Evolutionary conservation across 345 rosid species (phyloP), one percentile per base, ranked within the genome.

Genomic region (sweet orange (Citrus sinensis)): DNA sequence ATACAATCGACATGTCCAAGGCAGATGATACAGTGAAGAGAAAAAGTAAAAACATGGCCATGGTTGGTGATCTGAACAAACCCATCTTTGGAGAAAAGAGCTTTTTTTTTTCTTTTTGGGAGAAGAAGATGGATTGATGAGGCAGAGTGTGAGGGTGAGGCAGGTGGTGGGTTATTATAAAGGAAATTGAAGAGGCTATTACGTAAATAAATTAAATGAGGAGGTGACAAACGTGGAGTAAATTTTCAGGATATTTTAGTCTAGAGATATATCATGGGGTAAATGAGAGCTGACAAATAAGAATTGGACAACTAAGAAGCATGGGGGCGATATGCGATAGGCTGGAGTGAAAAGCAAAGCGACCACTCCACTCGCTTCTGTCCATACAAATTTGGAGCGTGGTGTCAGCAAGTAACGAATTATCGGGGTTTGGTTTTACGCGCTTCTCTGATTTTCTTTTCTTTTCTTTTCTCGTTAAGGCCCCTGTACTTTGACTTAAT

Each of bases 1-100:
- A 86, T 51, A 93, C 74, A 78, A 95, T 92, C 29, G 98, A 95
- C 92, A 88, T 87, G 83, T 95, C 98, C 25, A 81, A 55, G 77
- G 98, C 94, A 6, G 90, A 91, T 10, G 95, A 86, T 16, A 92
- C 40, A 46, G 88, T 60, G 77, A 88, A 78, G 71, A 84, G 65
- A 58, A 88, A 25, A 19, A 90, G 67, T 71, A 93, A 78, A 73
- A 90, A 67, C 55, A 85, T 4, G 59, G 80, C 60, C 79, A 77
- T 68, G 63, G 83, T 5, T 67, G 61, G 62, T 58, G 64, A 71
- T 62, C 86, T 83, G 13, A 29, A 10, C 25, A 70, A 82, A n/a
- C 82, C 93, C 97, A 90, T 88, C 59, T 7, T 10, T 3, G 11
- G 46, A 65, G 0, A 14, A 68, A 22, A 58, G 4, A 7, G 7